Conservation (phyloP, 257 asterid species). For the Primulina huaijiensis region DNA sequence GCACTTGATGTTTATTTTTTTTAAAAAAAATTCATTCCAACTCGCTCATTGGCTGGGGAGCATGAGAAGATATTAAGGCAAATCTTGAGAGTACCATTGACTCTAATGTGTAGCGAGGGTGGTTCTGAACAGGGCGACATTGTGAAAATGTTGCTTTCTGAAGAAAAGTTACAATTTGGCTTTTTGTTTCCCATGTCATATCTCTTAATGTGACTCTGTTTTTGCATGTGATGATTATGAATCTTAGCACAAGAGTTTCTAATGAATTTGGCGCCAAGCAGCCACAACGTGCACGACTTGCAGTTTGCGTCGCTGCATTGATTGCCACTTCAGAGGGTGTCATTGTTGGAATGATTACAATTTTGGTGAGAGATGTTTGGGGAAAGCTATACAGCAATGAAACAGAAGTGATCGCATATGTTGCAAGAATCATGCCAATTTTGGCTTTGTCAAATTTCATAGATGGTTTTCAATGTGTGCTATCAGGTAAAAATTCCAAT, state of each 20-base stretch:
- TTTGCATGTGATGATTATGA: not conserved
- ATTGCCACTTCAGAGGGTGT: slow-evolving; percentile 53
- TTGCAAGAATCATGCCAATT: slow-evolving; percentile 59
- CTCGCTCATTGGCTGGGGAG: too few relatives aligned
- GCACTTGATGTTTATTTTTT: too few relatives aligned
- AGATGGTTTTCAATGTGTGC: slow-evolving; percentile 80
- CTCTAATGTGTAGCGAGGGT: too few relatives aligned
- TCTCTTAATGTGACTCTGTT: too few relatives aligned
- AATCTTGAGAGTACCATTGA: too few relatives aligned
- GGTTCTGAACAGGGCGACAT: too few relatives aligned
- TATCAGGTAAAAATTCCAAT: slow-evolving; percentile 45
- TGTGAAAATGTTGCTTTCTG: too few relatives aligned
- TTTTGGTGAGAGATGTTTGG: slow-evolving; percentile 54
- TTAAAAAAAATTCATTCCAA: too few relatives aligned
- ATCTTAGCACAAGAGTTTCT: slow-evolving; percentile 62
- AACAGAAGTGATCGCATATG: slow-evolving; percentile 54
- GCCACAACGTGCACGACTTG: slow-evolving; percentile 47
- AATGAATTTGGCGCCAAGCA: slow-evolving; percentile 69
- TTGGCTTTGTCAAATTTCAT: slow-evolving; percentile 67
- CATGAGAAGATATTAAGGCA: too few relatives aligned
- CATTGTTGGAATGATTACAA: slow-evolving; percentile 35
- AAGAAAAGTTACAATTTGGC: too few relatives aligned
- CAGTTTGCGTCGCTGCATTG: slow-evolving; percentile 41
- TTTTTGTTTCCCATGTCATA: too few relatives aligned
- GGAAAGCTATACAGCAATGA: slow-evolving; percentile 69